Base-by-base conservation (phyloP, 2,329 filamentous ascomycete genomes). In the Phoma sp. region DNA sequence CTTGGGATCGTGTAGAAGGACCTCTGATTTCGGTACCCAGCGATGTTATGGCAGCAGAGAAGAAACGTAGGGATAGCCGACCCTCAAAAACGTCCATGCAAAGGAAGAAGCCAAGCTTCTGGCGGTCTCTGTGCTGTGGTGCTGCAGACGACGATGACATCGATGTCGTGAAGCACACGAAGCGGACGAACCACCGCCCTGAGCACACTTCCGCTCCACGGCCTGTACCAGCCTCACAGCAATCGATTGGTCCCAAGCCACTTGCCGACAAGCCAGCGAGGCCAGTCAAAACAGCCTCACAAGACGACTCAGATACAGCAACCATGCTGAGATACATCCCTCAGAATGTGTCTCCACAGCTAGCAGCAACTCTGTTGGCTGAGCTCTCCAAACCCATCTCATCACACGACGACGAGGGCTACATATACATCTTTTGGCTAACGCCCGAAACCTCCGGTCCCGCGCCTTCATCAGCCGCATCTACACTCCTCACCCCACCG, bases 341-440 rank as follows among this genome's bases (percentile, higher is more conserved):
- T 0, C 74, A 82, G 8, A 77, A 82, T 1, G 80, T 91, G 4
- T 83, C 88, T 2, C 87, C 90, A 1, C 80, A 88, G 63, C 89
- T 86, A 0, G 80, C 90, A 0, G 88, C 91, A 0, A 78, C 82
- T 5, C 81, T 98, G 3, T 83, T 94, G 56, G 81, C 88, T 2
- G 93, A 98, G 74, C 82, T 98, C 9, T 85, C 76, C 72, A 95
- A 84, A 80, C 92, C 82, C 1, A 84, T 93, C 40, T 92, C 91
- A 0, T 80, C 85, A 21, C 79, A 83, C 49, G 91, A 95, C 62
- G 91, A 96, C 64, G 71, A 72, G 43, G 95, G 95, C 33, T 99
- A 95, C 78, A 98, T 99, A 64, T 99, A 99, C 82, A 96, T 99
- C 76, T 99, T 98, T 82, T 97, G 94, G 92, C 83, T 97, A 21